Evolutionary conservation across 345 rosid species (phyloP).

Genomic region (Euclidium syriacum): DNA sequence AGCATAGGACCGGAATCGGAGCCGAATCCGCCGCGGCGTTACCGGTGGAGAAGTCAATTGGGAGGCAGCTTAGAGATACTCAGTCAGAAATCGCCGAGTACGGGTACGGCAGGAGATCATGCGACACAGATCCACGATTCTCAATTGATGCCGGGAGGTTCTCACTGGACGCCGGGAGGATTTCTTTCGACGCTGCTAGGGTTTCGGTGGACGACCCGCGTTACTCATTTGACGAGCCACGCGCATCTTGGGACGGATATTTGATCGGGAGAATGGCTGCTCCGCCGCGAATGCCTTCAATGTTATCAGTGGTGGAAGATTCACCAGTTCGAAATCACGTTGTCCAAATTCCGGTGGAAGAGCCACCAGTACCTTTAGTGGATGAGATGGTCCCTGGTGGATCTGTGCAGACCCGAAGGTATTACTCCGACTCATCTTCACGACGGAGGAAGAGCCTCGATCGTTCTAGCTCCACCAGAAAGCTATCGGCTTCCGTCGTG

Average conservation of each 20-base stretch:
- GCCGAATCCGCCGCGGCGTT: slow-evolving; percentile 62
- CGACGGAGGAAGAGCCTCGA: slow-evolving; percentile 88
- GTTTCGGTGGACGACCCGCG: slow-evolving; percentile 81
- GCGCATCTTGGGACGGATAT: slow-evolving; percentile 97
- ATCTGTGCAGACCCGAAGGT: slow-evolving; percentile 81
- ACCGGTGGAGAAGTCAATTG: slow-evolving; percentile 89
- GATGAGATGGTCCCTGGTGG: slow-evolving; percentile 79
- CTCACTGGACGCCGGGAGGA: slow-evolving; percentile 52
- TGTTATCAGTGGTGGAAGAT: slow-evolving; percentile 92
- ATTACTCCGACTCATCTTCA: slow-evolving; percentile 74
- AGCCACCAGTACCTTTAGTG: slow-evolving; percentile 31
- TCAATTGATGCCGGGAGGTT: slow-evolving; percentile 71
- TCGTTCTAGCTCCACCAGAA: slow-evolving; percentile 68
- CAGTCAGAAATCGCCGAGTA: slow-evolving; percentile 97
- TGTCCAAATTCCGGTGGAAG: slow-evolving; percentile 66
- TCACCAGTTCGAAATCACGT: slow-evolving; percentile 57
- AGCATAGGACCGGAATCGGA: slow-evolving; percentile 39
- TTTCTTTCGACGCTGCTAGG: slow-evolving; percentile 46
- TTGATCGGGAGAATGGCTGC: slow-evolving; percentile 50
- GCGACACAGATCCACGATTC: slow-evolving; percentile 97
- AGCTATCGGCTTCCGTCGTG: slow-evolving; percentile 69
- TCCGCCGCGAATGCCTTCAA: slow-evolving; percentile 78
- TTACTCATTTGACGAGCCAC: slow-evolving; percentile 87
- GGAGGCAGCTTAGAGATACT: slow-evolving; percentile 81
- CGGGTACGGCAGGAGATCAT: slow-evolving; percentile 85